These are phyloP conservation scores for Arabis alpina DNA, from an alignment of 345 rosid genomes.

Conservation along the genomic window DNA sequence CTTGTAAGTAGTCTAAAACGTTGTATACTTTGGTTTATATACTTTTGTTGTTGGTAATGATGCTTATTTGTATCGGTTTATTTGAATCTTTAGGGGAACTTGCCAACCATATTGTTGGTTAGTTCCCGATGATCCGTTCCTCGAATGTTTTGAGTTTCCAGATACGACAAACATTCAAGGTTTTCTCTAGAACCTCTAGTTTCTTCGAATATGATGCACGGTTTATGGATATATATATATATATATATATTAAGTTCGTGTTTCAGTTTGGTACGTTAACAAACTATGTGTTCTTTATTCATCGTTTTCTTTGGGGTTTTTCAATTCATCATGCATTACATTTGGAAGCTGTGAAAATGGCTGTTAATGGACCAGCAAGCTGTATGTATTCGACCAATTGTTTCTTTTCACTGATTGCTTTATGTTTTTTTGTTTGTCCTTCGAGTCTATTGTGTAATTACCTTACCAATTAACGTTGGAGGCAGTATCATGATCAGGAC, in stretches of 20 bases:
- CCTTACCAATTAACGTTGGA: slow-evolving; percentile 42
- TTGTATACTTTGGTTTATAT: too few relatives aligned
- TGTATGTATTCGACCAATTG: slow-evolving; percentile 45
- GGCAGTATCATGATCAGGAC: slow-evolving; percentile 62
- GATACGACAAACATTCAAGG: slow-evolving; percentile 61
- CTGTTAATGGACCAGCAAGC: slow-evolving; percentile 68
- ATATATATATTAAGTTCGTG: too few relatives aligned
- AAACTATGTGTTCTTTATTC: too few relatives aligned
- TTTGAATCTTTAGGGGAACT: slow-evolving; percentile 58
- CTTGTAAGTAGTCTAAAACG: too few relatives aligned
- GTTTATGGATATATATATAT: too few relatives aligned
- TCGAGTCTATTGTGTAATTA: neutral
- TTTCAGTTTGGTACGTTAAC: too few relatives aligned
- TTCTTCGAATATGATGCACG: too few relatives aligned
- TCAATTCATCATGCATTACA: slow-evolving; percentile 61
- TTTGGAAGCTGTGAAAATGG: slow-evolving; percentile 75
- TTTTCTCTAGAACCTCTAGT: too few relatives aligned
- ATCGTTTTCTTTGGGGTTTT: neutral
- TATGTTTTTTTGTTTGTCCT: neutral
- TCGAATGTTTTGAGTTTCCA: slow-evolving; percentile 72
- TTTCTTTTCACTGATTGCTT: too few relatives aligned
- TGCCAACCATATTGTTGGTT: slow-evolving; percentile 77
- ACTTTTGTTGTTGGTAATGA: neutral
- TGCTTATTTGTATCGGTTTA: slow-evolving; percentile 12
- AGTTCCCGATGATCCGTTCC: slow-evolving; percentile 83